Evolutionary conservation across 2,329 filamentous ascomycete species (phyloP).

Genomic region (Ophiostoma tasmaniense): DNA sequence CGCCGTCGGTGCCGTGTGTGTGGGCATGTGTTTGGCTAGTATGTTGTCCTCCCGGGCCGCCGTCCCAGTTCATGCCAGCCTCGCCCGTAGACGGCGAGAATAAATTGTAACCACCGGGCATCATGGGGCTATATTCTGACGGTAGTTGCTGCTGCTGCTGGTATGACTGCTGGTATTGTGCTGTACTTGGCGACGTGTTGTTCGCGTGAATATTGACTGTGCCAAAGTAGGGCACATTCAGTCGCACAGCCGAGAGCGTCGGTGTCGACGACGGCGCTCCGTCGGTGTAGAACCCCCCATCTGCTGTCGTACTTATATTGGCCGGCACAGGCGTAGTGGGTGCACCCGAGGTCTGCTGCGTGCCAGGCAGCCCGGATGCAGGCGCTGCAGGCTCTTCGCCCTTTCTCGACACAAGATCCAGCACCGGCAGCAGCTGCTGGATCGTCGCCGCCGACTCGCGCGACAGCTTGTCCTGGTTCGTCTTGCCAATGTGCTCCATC

Average conservation of each 20-base stretch:
- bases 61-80: constrained; percentile 10
- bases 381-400: constrained; percentile 4
- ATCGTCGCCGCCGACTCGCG: constrained; percentile 37
- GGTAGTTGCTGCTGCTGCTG: constrained; percentile 4
- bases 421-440: constrained; percentile 35
- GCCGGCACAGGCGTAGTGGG: background rate
- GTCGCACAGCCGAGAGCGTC: constrained; percentile 25
- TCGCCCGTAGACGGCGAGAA: background rate
- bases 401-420: constrained; percentile 25
- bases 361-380: too few relatives aligned
- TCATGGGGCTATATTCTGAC: background rate
- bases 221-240: constrained; percentile 40
- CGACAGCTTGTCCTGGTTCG: constrained; percentile 35
- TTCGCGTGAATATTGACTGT: constrained; percentile 35
- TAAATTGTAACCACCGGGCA: background rate
- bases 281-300: background rate
- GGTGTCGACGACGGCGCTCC: background rate
- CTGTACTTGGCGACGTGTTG: background rate
- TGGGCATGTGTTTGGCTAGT: background rate
- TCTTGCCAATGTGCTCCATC: constrained; percentile 32
- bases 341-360: background rate
- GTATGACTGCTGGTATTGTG: background rate
- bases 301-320: background rate
- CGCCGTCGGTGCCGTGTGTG: background rate
- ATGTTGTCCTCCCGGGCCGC: too few relatives aligned